Evolutionary conservation across 352 stramenopile genomes (phyloP), one percentile per base, ranked within the genome.

Genomic region (Globisporangium recalcitrans): DNA sequence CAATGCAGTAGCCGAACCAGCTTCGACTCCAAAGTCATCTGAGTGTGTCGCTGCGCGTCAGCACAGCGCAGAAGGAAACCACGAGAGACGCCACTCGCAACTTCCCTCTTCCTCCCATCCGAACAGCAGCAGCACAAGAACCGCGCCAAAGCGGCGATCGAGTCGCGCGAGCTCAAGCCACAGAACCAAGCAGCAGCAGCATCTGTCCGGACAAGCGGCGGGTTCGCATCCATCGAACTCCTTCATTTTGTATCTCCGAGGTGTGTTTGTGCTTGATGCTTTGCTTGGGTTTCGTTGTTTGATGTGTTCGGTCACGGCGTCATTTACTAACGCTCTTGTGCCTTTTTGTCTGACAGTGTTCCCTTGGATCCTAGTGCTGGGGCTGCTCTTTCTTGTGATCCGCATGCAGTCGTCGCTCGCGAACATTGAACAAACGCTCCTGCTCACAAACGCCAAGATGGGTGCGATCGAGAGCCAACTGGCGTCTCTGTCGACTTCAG

Each of bases 351-450:
- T 55, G 16, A 47, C 60, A 68, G 67, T 86, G n/a, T 83, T 92
- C 44, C 79, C 81, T 49, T 92, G 78, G 79, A 56, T 92, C 32
- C 46, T 92, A 36, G 72, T 91, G 29, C 61, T 91, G 21, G 60
- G 86, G 40, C 47, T 92, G 22, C 47, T 90, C 36, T 71, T 85
- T 49, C 62, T 90, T n/a, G 70, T 90, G 2, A 63, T 88, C 34
- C 72, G 72, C 26, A 63, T 93, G 36, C 78, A 90, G 63, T 65
- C 64, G 60, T 80, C 80, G 32, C 63, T 93, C 42, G 71, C 68
- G n/a, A 85, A 64, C 11, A 87, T 93, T 29, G 79, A 93, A 46
- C 58, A 69, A 6, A 64, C 71, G n/a, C 70, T 91, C 27, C 14
- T 72, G 52, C 38, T 70, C 14, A 87, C 78, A 32, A 77, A 71